phyloP scores from a whole-genome alignment of 768 basidiomycete genomes.

The Rhizopogon vinicolor region DNA sequence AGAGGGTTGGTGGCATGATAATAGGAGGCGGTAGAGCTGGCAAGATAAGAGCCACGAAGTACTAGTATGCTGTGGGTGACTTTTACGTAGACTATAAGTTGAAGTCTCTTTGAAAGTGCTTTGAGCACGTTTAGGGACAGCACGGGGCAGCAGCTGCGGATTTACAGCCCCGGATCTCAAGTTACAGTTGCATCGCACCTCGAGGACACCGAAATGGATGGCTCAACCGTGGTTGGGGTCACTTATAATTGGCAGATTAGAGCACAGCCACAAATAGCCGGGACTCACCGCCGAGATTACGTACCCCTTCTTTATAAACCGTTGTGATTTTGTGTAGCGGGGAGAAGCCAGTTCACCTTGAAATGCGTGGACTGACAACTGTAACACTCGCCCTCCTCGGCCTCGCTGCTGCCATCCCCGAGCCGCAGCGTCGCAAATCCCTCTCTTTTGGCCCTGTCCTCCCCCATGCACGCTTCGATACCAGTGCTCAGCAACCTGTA shows the following conservation, averaged over 20 bases:
- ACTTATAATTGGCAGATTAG: neutral
- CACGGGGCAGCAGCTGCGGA: no score
- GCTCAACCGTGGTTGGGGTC: no score
- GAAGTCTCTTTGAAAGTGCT: no score
- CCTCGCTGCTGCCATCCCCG: constrained; percentile 41
- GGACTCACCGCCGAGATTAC: neutral
- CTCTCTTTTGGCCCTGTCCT: constrained; percentile 84
- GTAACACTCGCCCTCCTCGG: constrained; percentile 58
- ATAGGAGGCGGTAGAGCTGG: no score
- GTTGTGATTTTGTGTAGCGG: no score
- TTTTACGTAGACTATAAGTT: no score
- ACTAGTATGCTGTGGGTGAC: no score
- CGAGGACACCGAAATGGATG: no score
- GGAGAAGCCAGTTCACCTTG: neutral
- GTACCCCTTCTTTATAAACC: neutral
- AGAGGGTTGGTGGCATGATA: no score
- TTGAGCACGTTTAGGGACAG: no score
- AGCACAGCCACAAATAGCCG: neutral
- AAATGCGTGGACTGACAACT: constrained; percentile 63
- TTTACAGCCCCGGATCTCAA: neutral
- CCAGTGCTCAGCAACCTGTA: constrained; percentile 32
- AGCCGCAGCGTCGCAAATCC: constrained; percentile 60
- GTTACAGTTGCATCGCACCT: no score
- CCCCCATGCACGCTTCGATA: constrained; percentile 63
- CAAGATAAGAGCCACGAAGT: no score